Base-by-base conservation (phyloP, 306 rosid species). In the Dryas alaskensis region DNA sequence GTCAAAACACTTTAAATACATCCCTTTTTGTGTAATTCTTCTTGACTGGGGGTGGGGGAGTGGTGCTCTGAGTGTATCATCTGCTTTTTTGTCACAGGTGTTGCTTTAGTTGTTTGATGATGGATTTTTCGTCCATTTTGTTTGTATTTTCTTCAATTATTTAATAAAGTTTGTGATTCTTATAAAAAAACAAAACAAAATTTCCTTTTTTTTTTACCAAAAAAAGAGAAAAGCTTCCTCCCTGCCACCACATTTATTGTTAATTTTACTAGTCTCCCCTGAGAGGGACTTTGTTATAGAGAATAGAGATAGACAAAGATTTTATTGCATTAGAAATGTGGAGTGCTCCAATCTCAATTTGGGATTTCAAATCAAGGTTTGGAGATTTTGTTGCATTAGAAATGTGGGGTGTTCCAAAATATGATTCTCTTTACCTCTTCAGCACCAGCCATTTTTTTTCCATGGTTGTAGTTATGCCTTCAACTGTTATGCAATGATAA, bases 361-460 rank as follows among this genome's bases (percentile, higher is more conserved):
- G 6, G 31, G 19, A 9, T 16, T 39, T 55, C 61, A 55, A 8
- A 8, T 51, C 8, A 14, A 51, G n/a, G 57, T 14, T 6, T 14
- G 48, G 67, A 47, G 11, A 25, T 39, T 10, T 46, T 10, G 31
- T 42, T 43, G 37, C 4, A 12, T 25, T 37, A 48, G 59, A 31
- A 16, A 9, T 27, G 14, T 57, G 1, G 9, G 48, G 17, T 44
- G 59, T 48, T 75, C 60, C 10, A 49, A 53, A 7, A 12, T 27
- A 61, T 8, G 10, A 63, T 75, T 17, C 25, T 66, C 57, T 27
- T 63, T 50, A 66, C 9, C 62, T 69, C 37, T 57, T 57, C 37
- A 8, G 61, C 0, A 8, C 14, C 44, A 60, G 46, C 3, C n/a
- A 2, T 49, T 13, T 31, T 50, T 22, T 22, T 22, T 47, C 53